Evolutionary conservation across 176 grass and related monocot species (phyloP), one percentile per base, ranked within the genome.

Genomic region (Olyra latifolia): DNA sequence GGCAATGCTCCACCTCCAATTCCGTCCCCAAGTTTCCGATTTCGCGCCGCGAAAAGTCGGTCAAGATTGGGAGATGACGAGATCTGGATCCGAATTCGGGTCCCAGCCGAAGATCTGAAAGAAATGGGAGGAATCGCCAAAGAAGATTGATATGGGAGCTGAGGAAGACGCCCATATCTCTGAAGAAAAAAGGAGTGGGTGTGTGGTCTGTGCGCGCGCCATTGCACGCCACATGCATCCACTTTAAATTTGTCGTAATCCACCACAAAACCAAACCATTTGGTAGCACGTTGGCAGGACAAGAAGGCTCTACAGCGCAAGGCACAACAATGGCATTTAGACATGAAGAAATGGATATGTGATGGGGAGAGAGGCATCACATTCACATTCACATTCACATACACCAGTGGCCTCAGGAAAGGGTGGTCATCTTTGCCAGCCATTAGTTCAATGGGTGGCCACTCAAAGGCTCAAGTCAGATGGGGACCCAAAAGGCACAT

Each of bases 61-160:
- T 75, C 76, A 76, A 69, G 76, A 52, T 62, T 8, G 13, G 32
- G 1, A 27, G 29, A 49, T 39, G 56, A 23, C 62, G 20, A 47
- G 40, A 81, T 85, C 71, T 3, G 56, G 64, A 85, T 76, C 77
- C 16, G 20, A 11, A 29, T 49, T 7, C 2, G 62, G 92, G 89
- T 29, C 68, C 81, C 84, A 74, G 7, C 29, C 39, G 6, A 79
- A 84, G 87, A 96, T 86, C 62, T 82, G 85, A 90, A 84, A 84
- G 59, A 59, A 85, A 86, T 19, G 23, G 44, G 80, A 67, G 78
- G 83, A 86, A 83, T 88, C 69, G 19, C 58, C 46, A 17, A 48
- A 78, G 83, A 64, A 41, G 32, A 83, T 42, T 29, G 69, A 22
- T 22, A 35, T 35, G 32, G 69, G 62, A 40, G 32, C 22, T 8